Percentiles rank a stretch among this genome's conserved stretches.
These are phyloP conservation scores for Hura crepitans DNA, from an alignment of 441 rosid genomes.

Conservation along the genomic window DNA sequence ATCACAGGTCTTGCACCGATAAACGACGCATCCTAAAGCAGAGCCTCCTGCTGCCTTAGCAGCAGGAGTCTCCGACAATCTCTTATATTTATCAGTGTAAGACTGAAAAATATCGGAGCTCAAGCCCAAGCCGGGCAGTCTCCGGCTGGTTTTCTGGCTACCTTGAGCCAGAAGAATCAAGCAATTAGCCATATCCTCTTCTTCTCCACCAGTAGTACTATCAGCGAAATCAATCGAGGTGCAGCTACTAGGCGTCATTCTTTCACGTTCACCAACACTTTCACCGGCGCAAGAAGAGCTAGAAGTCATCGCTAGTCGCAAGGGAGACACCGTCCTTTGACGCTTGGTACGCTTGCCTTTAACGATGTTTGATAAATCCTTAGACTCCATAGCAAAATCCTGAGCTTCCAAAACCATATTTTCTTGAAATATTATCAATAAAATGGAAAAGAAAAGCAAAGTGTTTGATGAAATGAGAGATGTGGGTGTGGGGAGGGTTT, in stretches of 20 bases:
- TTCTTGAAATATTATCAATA: neutral
- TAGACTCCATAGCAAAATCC: constrained; percentile 26
- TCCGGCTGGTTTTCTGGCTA: constrained; percentile 8
- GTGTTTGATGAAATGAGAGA: neutral
- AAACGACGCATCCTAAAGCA: constrained; percentile 37
- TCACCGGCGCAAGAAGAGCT: constrained; percentile 29
- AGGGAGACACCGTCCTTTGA: constrained; percentile 39
- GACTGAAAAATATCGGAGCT: too few species aligned
- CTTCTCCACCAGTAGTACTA: constrained; percentile 40
- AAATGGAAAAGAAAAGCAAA: neutral
- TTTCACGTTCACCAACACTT: constrained; percentile 22
- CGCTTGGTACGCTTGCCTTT: constrained; percentile 80
- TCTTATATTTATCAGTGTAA: neutral
- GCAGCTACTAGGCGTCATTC: constrained; percentile 19
- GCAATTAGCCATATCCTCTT: constrained; percentile 92
- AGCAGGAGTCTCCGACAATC: neutral
- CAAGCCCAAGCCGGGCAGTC: too few species aligned
- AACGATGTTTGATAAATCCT: constrained; percentile 31
- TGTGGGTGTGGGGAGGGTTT: constrained; percentile 7
- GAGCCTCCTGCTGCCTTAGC: constrained; percentile 31
- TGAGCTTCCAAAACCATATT: constrained; percentile 33
- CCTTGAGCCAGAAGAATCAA: constrained; percentile 84
- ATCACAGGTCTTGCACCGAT: constrained; percentile 85
- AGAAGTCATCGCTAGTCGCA: constrained; percentile 26
- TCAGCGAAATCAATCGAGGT: constrained; percentile 9